A percentile compares a stretch with the other conserved stretches of the same genome.
Evolutionary conservation across 164 flowering plant species (phyloP).

Genomic region (Taxillus chinensis): DNA sequence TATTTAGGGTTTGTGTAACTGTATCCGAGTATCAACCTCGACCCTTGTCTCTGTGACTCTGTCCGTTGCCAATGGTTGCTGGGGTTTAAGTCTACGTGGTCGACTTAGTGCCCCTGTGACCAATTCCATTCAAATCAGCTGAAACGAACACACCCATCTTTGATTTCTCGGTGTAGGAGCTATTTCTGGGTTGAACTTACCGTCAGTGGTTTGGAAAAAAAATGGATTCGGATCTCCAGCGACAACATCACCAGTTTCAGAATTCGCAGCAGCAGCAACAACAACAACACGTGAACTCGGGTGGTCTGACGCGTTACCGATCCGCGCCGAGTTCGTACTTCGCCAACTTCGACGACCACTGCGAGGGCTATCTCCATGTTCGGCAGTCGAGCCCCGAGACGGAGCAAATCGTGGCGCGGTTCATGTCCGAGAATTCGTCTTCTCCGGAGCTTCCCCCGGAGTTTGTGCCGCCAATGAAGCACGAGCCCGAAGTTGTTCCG

Average conservation of each 20-base stretch:
- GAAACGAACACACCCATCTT: no score
- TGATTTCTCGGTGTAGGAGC: no score
- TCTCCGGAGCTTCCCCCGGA: neutral
- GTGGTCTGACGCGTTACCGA: slow-evolving; percentile 44
- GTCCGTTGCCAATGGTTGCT: no score
- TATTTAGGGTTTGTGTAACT: no score
- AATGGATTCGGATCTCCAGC: slow-evolving; percentile 34
- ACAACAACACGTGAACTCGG: slow-evolving; percentile 25
- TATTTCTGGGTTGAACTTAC: no score
- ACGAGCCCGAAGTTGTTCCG: slow-evolving; percentile 13
- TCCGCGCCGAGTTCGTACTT: slow-evolving; percentile 63
- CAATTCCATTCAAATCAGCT: no score
- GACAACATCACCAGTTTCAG: slow-evolving; percentile 12
- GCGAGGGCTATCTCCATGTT: slow-evolving; percentile 22
- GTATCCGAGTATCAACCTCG: no score
- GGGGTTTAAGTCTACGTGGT: no score
- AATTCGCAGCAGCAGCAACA: slow-evolving; percentile 20
- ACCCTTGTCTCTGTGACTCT: no score
- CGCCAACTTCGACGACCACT: slow-evolving; percentile 20
- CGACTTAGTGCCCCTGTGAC: no score
- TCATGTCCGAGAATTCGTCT: slow-evolving; percentile 11
- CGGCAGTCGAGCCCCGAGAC: slow-evolving; percentile 42
- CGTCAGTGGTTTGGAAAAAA: neutral
- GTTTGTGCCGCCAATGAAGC: slow-evolving; percentile 6
- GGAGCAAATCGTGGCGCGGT: slow-evolving; percentile 29